A percentile compares a stretch with the other conserved stretches of the same genome.
These are phyloP conservation scores for Chlamydomonas asymmetrica DNA, from an alignment of 139 green algal genomes.

Conservation along the genomic window DNA sequence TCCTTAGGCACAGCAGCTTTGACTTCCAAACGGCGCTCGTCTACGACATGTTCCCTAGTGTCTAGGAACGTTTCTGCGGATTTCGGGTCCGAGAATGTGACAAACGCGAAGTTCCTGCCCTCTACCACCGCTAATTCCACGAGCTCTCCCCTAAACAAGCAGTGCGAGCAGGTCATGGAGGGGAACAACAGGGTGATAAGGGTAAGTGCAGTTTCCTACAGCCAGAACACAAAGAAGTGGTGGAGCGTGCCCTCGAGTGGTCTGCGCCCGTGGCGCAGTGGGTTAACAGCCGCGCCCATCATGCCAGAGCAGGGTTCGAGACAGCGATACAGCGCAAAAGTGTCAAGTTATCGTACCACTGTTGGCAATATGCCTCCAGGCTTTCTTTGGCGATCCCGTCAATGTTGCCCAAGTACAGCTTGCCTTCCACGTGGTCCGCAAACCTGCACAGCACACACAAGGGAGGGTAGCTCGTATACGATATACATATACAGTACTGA, in stretches of 20 bases:
- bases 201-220: too few relatives aligned
- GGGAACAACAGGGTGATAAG: too few relatives aligned
- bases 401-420: neutral
- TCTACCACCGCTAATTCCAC: too few relatives aligned
- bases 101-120: neutral
- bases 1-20: conserved; percentile 75
- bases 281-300: too few relatives aligned
- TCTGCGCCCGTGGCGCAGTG: too few relatives aligned
- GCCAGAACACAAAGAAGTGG: too few relatives aligned
- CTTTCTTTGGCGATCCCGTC: conserved; percentile 18
- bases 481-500: neutral
- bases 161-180: too few relatives aligned
- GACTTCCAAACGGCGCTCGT: conserved; percentile 64
- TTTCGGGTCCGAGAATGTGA: conserved; percentile 25
- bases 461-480: neutral
- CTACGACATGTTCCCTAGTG: conserved; percentile 65
- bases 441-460: neutral
- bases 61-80: conserved; percentile 24
- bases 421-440: conserved; percentile 2
- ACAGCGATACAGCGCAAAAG: too few relatives aligned
- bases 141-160: too few relatives aligned
- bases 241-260: too few relatives aligned
- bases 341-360: too few relatives aligned
- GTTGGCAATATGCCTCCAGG: conserved; percentile 17
- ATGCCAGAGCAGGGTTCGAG: too few relatives aligned